Evolutionary conservation across 176 grass and related monocot species (phyloP).

Genomic region (Oryza longistaminata): DNA sequence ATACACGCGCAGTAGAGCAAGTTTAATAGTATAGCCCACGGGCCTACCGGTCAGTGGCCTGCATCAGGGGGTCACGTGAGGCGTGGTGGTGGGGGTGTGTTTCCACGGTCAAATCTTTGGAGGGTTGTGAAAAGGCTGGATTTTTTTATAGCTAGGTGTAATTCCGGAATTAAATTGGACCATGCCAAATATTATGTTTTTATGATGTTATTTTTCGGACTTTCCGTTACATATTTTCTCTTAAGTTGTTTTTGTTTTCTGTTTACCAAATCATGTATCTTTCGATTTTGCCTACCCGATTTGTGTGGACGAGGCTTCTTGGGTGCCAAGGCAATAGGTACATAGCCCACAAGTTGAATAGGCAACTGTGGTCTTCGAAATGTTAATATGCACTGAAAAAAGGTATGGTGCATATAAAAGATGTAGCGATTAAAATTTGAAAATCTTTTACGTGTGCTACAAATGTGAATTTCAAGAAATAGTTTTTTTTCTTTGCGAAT

Average conservation of each 20-base stretch:
- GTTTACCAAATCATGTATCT: neutral
- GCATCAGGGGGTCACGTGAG: slow-evolving; percentile 23
- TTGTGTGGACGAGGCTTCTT: neutral
- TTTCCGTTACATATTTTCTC: neutral
- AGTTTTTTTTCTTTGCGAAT: neutral
- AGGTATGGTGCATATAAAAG: neutral
- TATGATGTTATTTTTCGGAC: neutral
- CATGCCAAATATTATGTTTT: neutral
- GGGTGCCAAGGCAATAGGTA: slow-evolving; percentile 18
- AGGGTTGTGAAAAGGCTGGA: neutral
- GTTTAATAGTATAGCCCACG: too few species aligned
- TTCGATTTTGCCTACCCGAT: neutral
- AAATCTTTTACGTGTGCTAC: neutral
- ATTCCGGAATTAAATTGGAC: neutral
- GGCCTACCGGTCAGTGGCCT: slow-evolving; percentile 1
- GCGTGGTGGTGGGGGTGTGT: neutral
- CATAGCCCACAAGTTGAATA: neutral
- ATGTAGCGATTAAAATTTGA: neutral
- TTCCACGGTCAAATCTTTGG: slow-evolving; percentile 26
- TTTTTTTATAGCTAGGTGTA: neutral
- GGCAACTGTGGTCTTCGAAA: neutral
- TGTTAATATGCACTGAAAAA: neutral
- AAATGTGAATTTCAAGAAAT: neutral
- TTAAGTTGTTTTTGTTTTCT: neutral
- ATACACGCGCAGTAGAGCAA: neutral